Evolutionary conservation across 331 rosid genomes (phyloP), one percentile per base, ranked within the genome.

Genomic region (Acacia pycnantha): DNA sequence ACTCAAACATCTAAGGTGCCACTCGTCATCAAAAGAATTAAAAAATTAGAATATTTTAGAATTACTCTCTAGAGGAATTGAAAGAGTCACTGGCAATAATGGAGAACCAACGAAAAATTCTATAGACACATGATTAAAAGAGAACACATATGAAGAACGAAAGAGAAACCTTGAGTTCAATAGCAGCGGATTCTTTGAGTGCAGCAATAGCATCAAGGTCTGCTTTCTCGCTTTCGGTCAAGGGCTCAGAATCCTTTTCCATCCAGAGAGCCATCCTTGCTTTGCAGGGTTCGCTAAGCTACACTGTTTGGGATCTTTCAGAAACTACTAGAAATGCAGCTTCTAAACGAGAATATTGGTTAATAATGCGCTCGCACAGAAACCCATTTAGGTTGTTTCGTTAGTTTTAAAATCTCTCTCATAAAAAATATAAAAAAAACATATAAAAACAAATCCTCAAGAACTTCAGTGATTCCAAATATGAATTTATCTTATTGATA

Each of bases 151-250:
- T 26, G 24, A 44, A 46, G 75, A 14, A 1, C 53, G 22, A 47
- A 11, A 74, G 35, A 43, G 68, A 58, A 77, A 91, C 99, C 97
- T 95, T 95, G 72, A 95, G 83, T 84, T 92, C 98, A 43, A 88
- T 12, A 27, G 98, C 97, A 61, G 97, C 37, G 48, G 94, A 88
- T n/a, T 91, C 92, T 86, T 95, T 95, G 78, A 95, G 73, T 21
- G 99, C 92, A 71, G 92, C 80, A 66, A 95, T 95, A 85, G 99
- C 99, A 58, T 93, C 99, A 75, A 95, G 94, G 97, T 95, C 98
- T 15, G 97, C 98, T 27, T 76, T 95, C 54, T 95, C 98, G 56
- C 16, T 77, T 74, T 95, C 94, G 18, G 98, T 92, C 50, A 88
- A 84, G 47, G 98, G 97, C 58, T 90, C 94, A 1, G 97, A 88